Percentiles rank a stretch among this genome's conserved stretches.
Evolutionary conservation across 805 yeast genomes (phyloP).

Genomic region (Kodamaea kaohsiungensis): DNA sequence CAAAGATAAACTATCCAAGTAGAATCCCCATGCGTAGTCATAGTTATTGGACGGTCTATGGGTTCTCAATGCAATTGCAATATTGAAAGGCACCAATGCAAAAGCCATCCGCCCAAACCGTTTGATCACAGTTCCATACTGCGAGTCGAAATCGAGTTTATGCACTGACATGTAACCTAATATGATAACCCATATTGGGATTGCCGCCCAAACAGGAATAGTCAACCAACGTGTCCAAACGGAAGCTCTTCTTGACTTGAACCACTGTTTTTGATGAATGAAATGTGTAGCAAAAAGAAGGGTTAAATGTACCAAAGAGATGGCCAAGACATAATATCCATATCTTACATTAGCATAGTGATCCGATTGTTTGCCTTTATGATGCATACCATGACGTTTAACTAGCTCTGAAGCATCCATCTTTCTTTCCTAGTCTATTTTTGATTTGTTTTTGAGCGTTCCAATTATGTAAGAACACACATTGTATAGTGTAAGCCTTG

Average conservation of each 20-base stretch:
- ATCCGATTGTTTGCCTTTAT: not conserved
- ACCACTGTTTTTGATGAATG: constrained; percentile 37
- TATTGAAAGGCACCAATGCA: constrained; percentile 56
- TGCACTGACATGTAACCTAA: constrained; percentile 30
- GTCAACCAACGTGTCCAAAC: constrained; percentile 2
- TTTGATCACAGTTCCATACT: constrained; percentile 45
- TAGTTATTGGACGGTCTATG: constrained; percentile 19
- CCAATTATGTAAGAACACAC: no score
- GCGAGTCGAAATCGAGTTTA: constrained; percentile 26
- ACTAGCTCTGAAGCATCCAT: not conserved
- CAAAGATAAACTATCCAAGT: constrained; percentile 53
- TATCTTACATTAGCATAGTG: constrained; percentile 61
- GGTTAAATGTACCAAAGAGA: constrained; percentile 42
- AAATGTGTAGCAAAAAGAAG: constrained; percentile 34
- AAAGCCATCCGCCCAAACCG: constrained; percentile 65
- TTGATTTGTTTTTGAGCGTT: no score
- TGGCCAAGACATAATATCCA: constrained; percentile 53
- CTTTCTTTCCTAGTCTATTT: not conserved
- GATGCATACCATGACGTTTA: not conserved
- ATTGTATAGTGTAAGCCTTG: no score
- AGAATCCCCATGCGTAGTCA: constrained; percentile 35
- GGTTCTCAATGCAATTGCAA: constrained; percentile 59
- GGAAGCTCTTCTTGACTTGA: constrained; percentile 27
- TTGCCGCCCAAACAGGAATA: constrained; percentile 35
- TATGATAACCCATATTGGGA: constrained; percentile 35